Conservation (phyloP, 495 filamentous ascomycete genomes). For the Aspergillus heteromorphus region DNA sequence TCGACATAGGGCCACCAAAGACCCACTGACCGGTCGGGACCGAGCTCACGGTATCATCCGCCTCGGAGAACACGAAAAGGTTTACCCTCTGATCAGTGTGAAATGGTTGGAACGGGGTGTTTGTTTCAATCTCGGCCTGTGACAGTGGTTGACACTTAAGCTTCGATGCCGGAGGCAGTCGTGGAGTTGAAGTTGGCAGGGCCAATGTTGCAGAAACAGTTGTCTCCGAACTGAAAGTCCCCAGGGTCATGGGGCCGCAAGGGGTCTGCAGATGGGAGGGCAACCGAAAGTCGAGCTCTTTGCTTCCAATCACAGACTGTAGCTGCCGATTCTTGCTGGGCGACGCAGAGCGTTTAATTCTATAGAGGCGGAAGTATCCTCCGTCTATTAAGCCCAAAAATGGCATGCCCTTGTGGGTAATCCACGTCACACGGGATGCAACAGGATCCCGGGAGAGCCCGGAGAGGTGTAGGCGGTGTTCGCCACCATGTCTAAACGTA, state of each 20-base stretch:
- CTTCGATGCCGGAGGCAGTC: conserved; percentile 25
- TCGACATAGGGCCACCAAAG: conserved; percentile 61
- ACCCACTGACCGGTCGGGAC: conserved; percentile 51
- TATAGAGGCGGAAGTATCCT: conserved; percentile 58
- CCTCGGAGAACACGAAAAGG: conserved; percentile 53
- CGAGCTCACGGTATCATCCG: conserved; percentile 12
- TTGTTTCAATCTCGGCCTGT: conserved; percentile 89
- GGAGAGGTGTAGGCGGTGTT: conserved; percentile 75
- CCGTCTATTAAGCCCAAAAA: conserved; percentile 36
- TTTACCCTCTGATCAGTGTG: conserved; percentile 78
- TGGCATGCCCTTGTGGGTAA: conserved; percentile 28
- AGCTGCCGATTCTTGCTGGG: conserved; percentile 42
- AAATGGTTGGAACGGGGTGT: conserved; percentile 84
- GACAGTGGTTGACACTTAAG: conserved; percentile 54
- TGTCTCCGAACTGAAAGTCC: conserved; percentile 24
- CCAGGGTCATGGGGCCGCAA: conserved; percentile 34
- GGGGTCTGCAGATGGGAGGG: conserved; percentile 36
- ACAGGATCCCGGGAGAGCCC: conserved; percentile 42
- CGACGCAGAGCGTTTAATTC: conserved; percentile 46
- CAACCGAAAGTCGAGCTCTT: conserved; percentile 61
- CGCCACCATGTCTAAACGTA: conserved; percentile 74
- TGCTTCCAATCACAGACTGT: conserved; percentile 49
- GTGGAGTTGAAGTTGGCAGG: conserved; percentile 30
- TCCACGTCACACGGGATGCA: conserved; percentile 38
- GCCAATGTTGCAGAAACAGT: conserved; percentile 26